Percentiles rank a stretch among this genome's conserved stretches.
phyloP scores from a whole-genome alignment of 2,329 filamentous ascomycete species.

The Diplodia seriata region DNA sequence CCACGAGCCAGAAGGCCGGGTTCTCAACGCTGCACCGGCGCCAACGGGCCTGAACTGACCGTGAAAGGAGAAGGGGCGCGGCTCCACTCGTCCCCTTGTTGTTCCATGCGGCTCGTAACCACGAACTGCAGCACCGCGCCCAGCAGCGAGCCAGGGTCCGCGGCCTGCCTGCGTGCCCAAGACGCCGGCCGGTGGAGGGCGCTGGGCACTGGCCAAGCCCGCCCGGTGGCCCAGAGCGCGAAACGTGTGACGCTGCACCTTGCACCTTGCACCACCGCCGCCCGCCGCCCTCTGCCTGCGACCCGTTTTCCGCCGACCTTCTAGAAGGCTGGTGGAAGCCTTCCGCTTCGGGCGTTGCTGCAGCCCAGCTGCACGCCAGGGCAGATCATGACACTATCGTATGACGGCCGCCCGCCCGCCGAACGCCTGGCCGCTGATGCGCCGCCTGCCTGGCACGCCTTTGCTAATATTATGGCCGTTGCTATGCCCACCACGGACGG shows the following conservation, averaged over 20 bases:
- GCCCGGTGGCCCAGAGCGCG: background rate
- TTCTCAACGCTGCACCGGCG: conserved; percentile 1
- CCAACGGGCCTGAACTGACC: conserved; percentile 14
- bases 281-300: background rate
- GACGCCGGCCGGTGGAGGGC: background rate
- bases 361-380: conserved; percentile 28
- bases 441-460: conserved; percentile 15
- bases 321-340: conserved; percentile 4
- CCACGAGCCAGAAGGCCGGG: conserved; percentile 26
- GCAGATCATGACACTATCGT: conserved; percentile 31
- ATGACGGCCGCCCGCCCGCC: conserved; percentile 24
- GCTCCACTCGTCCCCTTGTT: conserved; percentile 22
- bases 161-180: background rate
- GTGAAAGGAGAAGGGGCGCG: conserved; percentile 26
- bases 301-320: conserved; percentile 18
- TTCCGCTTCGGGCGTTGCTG: conserved; percentile 23
- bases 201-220: background rate
- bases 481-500: conserved; percentile 21
- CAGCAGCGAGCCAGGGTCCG: too few relatives aligned
- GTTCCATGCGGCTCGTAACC: conserved; percentile 18
- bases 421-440: conserved; percentile 21
- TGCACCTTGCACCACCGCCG: too few relatives aligned
- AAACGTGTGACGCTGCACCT: conserved; percentile 18
- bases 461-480: conserved; percentile 23
- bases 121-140: conserved; percentile 9